These are phyloP conservation scores for Fusarium heterosporum DNA, from an alignment of 2,329 filamentous ascomycete genomes.

Conservation along the genomic window DNA sequence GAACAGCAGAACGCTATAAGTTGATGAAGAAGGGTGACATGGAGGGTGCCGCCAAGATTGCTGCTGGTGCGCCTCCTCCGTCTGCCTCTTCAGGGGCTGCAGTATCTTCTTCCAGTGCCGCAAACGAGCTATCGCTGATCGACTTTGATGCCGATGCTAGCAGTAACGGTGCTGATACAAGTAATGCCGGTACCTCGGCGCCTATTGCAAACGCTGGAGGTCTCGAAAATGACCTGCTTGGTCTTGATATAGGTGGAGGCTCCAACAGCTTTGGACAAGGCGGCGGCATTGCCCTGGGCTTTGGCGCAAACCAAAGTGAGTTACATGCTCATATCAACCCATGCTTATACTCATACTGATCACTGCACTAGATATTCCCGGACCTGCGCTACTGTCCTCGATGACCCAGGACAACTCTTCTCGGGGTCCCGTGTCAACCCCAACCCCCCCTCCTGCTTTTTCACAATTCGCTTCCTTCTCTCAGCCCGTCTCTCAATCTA, in stretches of 20 bases:
- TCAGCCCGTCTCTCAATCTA: slow-evolving; percentile 63
- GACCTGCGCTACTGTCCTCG: slow-evolving; percentile 73
- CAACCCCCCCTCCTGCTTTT: slow-evolving; percentile 62
- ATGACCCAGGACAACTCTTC: slow-evolving; percentile 71
- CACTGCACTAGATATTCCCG: slow-evolving; percentile 66
- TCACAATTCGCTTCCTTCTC: slow-evolving; percentile 68
- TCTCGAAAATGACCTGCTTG: slow-evolving; percentile 90
- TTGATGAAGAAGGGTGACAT: slow-evolving; percentile 95
- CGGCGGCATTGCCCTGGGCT: slow-evolving; percentile 86
- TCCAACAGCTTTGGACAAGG: slow-evolving; percentile 74
- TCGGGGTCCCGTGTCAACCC: slow-evolving; percentile 56
- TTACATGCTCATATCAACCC: slow-evolving; percentile 20
- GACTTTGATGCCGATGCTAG: slow-evolving; percentile 80
- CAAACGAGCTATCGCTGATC: slow-evolving; percentile 88
- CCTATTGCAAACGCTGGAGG: slow-evolving; percentile 67
- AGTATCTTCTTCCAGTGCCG: slow-evolving; percentile 56
- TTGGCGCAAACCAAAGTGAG: slow-evolving; percentile 76
- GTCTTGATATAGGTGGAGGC: slow-evolving; percentile 80
- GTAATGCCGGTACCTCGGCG: slow-evolving; percentile 40
- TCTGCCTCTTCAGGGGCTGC: slow-evolving; percentile 72
- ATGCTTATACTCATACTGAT: slow-evolving; percentile 30
- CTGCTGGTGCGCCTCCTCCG: slow-evolving; percentile 74
- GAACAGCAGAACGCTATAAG: slow-evolving; percentile 95
- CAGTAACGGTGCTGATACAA: slow-evolving; percentile 54
- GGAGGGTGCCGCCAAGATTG: slow-evolving; percentile 84